Conservation (phyloP, 441 rosid species). For the Adansonia rubrostipa region DNA sequence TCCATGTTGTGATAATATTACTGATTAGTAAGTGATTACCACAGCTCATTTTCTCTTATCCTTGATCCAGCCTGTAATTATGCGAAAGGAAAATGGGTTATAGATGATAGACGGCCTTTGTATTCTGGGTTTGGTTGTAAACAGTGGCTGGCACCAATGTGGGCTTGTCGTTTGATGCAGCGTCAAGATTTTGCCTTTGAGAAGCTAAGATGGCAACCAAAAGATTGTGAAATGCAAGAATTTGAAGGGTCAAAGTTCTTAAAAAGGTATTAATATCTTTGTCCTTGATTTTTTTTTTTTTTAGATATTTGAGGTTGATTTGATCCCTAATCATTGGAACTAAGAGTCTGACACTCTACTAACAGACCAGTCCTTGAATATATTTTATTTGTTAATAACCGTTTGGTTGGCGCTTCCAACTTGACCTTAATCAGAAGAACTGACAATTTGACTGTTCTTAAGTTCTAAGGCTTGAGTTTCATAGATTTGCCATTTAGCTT, state of each 20-base stretch:
- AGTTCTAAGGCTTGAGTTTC: not conserved
- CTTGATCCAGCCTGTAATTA: slow-evolving; percentile 65
- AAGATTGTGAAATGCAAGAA: slow-evolving; percentile 77
- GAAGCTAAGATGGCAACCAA: slow-evolving; percentile 82
- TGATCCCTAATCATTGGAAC: too few relatives aligned
- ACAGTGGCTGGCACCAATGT: slow-evolving; percentile 88
- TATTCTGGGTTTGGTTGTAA: slow-evolving; percentile 87
- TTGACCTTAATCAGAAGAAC: not conserved
- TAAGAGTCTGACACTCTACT: too few relatives aligned
- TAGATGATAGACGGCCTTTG: slow-evolving; percentile 66
- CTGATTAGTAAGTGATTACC: not conserved
- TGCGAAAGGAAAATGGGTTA: slow-evolving; percentile 90
- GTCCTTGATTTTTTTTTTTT: not conserved
- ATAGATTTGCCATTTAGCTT: slow-evolving; percentile 11
- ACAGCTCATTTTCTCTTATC: not conserved
- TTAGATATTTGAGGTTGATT: too few relatives aligned
- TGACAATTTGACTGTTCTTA: not conserved
- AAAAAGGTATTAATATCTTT: slow-evolving; percentile 49
- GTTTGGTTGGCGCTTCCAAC: not conserved
- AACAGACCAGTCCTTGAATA: not conserved
- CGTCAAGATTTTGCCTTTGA: slow-evolving; percentile 86
- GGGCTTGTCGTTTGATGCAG: slow-evolving; percentile 92
- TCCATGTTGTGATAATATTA: not conserved
- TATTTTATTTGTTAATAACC: not conserved
- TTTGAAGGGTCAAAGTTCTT: slow-evolving; percentile 78